A percentile compares a stretch with the other conserved stretches of the same genome.
Evolutionary conservation across 345 rosid species (phyloP).

Genomic region (Pugionium cornutum): DNA sequence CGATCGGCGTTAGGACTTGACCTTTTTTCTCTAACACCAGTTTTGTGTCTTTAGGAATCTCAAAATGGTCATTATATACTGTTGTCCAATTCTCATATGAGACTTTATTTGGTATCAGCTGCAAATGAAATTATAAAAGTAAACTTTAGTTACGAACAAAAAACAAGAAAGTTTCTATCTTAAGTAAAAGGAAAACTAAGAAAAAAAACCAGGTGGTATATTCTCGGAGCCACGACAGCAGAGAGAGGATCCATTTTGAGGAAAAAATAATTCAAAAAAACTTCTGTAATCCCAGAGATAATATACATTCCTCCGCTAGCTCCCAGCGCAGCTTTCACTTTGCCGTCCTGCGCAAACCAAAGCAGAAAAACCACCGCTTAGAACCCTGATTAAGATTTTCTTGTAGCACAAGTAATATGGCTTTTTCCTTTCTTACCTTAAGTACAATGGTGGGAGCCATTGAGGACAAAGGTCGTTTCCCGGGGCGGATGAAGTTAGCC

Average conservation of each 20-base stretch:
- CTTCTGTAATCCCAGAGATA: slow-evolving; percentile 49
- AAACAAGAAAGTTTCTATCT: neutral
- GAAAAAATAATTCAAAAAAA: slow-evolving; percentile 49
- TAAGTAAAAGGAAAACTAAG: neutral
- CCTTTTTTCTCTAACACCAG: slow-evolving; percentile 46
- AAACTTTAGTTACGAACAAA: neutral
- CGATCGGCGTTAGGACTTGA: slow-evolving; percentile 45
- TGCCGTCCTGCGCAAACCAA: slow-evolving; percentile 37
- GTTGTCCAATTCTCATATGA: slow-evolving; percentile 64
- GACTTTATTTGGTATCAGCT: slow-evolving; percentile 53
- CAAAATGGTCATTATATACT: slow-evolving; percentile 47
- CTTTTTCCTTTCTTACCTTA: slow-evolving; percentile 35
- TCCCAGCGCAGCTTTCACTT: slow-evolving; percentile 51
- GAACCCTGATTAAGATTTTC: neutral
- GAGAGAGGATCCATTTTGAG: slow-evolving; percentile 53
- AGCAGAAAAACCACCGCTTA: neutral
- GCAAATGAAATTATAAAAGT: slow-evolving; percentile 12
- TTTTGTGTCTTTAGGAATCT: slow-evolving; percentile 44
- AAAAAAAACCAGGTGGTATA: slow-evolving; percentile 58
- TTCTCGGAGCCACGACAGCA: slow-evolving; percentile 50
- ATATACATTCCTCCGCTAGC: slow-evolving; percentile 58
- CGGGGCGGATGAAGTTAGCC: slow-evolving; percentile 43
- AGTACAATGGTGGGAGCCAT: slow-evolving; percentile 53
- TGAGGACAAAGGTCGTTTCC: slow-evolving; percentile 57
- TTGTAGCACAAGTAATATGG: neutral